Percentiles rank a stretch among this genome's conserved stretches.
These are phyloP conservation scores for Macrocybe gigantea DNA, from an alignment of 768 basidiomycete genomes.

Conservation along the genomic window DNA sequence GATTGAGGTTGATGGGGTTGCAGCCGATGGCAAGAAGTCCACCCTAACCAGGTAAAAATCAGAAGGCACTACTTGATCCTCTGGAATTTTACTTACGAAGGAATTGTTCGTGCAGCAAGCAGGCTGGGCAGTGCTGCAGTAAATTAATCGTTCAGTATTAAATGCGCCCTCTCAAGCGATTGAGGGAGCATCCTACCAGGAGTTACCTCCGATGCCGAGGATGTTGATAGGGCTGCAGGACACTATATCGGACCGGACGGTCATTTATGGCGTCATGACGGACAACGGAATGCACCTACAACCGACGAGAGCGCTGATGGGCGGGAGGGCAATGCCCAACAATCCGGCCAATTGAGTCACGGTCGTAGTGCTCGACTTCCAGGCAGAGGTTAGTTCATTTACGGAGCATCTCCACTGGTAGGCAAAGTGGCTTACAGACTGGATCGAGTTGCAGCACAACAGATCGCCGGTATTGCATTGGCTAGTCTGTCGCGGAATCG, in stretches of 20 bases:
- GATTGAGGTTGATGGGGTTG: background rate
- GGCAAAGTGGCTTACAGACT: slow-evolving; percentile 4
- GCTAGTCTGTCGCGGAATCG: slow-evolving; percentile 2
- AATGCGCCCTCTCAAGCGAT: no score
- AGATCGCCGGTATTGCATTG: slow-evolving; percentile 14
- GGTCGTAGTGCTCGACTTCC: no score
- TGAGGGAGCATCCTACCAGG: slow-evolving; percentile 10
- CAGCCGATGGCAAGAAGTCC: slow-evolving; percentile 2
- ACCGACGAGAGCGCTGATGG: slow-evolving; percentile 10
- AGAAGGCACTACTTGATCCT: no score
- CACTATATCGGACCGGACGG: slow-evolving; percentile 2
- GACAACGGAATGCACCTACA: background rate
- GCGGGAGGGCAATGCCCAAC: slow-evolving; percentile 6
- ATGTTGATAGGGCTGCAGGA: slow-evolving; percentile 11
- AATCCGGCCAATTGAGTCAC: no score
- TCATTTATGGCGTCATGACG: no score
- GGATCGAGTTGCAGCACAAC: slow-evolving; percentile 14
- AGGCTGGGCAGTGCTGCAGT: slow-evolving; percentile 11
- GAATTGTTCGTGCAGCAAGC: slow-evolving; percentile 15
- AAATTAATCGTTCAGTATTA: background rate
- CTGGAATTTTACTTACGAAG: background rate
- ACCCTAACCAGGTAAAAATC: no score
- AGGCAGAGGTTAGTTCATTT: no score
- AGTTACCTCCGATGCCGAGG: slow-evolving; percentile 7
- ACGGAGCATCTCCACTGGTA: background rate